Percentiles rank a stretch among this genome's conserved stretches.
These are phyloP conservation scores for Wickerhamiella sergipiensis DNA, from an alignment of 805 yeast genomes.

Conservation along the genomic window DNA sequence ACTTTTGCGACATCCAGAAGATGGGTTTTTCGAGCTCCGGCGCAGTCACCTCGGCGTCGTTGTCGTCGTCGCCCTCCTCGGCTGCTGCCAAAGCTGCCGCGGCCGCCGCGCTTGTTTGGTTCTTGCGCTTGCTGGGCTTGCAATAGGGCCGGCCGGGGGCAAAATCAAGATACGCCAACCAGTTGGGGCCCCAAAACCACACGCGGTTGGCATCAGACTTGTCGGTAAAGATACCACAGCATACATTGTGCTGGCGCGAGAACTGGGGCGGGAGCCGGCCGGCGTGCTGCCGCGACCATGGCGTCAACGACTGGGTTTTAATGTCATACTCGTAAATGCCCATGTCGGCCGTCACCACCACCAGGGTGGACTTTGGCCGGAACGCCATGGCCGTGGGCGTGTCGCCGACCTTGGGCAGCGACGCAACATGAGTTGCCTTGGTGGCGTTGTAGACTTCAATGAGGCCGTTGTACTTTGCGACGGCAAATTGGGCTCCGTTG, in stretches of 20 bases:
- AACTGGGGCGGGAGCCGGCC: constrained; percentile 61
- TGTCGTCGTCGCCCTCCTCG: constrained; percentile 19
- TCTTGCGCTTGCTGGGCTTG: constrained; percentile 27
- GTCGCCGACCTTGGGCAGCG: constrained; percentile 46
- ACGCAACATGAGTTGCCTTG: constrained; percentile 20
- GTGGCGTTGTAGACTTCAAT: constrained; percentile 35
- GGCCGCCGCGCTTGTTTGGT: constrained; percentile 9
- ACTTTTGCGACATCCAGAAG: constrained; percentile 67
- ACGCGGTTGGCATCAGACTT: constrained; percentile 30
- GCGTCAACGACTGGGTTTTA: constrained; percentile 30
- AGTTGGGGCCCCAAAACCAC: constrained; percentile 82
- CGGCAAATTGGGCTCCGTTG: constrained; percentile 34
- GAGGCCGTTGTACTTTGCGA: constrained; percentile 52
- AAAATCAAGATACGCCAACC: constrained; percentile 68
- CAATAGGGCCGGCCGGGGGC: constrained; percentile 39
- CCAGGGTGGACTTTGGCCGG: constrained; percentile 33
- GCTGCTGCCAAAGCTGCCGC: constrained; percentile 6
- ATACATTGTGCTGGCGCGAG: constrained; percentile 43
- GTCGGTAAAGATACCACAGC: constrained; percentile 56
- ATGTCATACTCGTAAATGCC: constrained; percentile 56
- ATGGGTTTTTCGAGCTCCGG: constrained; percentile 22
- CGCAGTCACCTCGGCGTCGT: constrained; percentile 22
- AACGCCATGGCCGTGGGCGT: constrained; percentile 51
- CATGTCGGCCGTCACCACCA: constrained; percentile 61
- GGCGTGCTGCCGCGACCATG: constrained; percentile 70